Evolutionary conservation across 306 rosid species (phyloP).

Genomic region (Hippophae tibetana): DNA sequence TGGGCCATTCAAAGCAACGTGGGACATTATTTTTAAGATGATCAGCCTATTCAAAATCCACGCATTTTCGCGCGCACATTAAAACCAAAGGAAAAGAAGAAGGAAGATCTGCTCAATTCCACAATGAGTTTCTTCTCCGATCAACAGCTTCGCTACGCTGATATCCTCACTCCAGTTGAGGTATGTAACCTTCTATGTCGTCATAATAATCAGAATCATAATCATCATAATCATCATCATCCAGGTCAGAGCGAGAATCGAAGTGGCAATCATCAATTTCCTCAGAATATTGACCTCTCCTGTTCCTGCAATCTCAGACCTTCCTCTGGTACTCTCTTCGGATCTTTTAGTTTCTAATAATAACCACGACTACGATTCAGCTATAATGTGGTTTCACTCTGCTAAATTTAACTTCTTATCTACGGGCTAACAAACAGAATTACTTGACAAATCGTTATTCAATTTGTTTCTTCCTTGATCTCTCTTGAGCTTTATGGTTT

Average conservation of each 20-base stretch:
- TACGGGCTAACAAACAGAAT: conserved; percentile 1
- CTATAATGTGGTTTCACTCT: not conserved
- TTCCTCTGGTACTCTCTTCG: conserved; percentile 47
- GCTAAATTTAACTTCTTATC: conserved; percentile 4
- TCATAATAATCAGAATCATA: conserved; percentile 1
- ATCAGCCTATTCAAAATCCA: not conserved
- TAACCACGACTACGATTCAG: not conserved
- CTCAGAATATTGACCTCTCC: conserved; percentile 59
- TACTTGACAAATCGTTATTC: not conserved
- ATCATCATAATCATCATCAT: not conserved
- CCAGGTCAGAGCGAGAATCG: conserved; percentile 74
- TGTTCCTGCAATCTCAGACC: conserved; percentile 66
- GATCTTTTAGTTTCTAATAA: not conserved
- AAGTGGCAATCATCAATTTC: conserved; percentile 76
- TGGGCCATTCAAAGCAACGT: too few species aligned
- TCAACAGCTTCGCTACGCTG: conserved; percentile 68
- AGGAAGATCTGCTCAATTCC: conserved; percentile 43
- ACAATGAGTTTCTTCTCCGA: conserved; percentile 67
- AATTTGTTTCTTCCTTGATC: not conserved
- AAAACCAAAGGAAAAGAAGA: not conserved
- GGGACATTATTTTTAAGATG: too few species aligned
- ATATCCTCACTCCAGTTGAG: conserved; percentile 51
- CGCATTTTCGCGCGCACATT: conserved; percentile 15
- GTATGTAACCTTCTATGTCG: conserved; percentile 10
- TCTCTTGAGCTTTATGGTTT: not conserved